Conservation (phyloP, 169 alveolate species). For the Cryptosporidium andersoni region DNA sequence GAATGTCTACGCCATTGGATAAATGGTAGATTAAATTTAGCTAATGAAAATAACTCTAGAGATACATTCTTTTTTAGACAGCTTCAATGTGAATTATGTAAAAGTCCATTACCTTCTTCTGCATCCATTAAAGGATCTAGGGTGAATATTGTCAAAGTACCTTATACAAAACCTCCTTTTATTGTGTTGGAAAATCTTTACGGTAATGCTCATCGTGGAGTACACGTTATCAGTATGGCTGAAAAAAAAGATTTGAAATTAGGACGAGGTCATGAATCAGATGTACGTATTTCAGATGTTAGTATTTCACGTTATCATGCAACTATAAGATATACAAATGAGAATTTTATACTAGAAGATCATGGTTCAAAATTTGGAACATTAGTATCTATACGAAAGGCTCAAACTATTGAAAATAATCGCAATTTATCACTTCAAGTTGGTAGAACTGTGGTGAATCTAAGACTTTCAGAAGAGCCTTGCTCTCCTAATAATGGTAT, state of each 20-base stretch:
- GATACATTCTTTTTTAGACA: conserved; percentile 79
- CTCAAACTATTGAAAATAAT: conserved; percentile 71
- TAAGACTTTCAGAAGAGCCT: conserved; percentile 70
- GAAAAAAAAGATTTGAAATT: conserved; percentile 81
- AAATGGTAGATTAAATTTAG: conserved; percentile 84
- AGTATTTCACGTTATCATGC: conserved; percentile 98
- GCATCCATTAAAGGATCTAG: conserved; percentile 78
- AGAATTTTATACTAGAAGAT: conserved; percentile 93
- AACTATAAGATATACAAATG: conserved; percentile 87
- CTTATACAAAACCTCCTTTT: conserved; percentile 86
- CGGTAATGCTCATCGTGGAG: conserved; percentile 81
- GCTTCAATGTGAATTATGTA: conserved; percentile 86
- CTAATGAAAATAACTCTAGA: conserved; percentile 75
- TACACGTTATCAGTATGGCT: conserved; percentile 82
- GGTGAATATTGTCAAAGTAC: conserved; percentile 82
- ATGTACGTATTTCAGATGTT: conserved; percentile 95
- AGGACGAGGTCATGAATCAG: conserved; percentile 99
- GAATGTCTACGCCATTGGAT: conserved; percentile 95
- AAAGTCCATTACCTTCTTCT: conserved; percentile 81
- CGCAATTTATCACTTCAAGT: conserved; percentile 74
- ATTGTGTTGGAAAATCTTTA: conserved; percentile 87
- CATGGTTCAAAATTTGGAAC: conserved; percentile 98
- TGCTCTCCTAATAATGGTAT: conserved; percentile 50
- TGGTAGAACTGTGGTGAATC: conserved; percentile 78
- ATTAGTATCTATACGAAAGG: conserved; percentile 88